Evolutionary conservation across 306 rosid genomes (phyloP).

Genomic region (Trifolium dubium): DNA sequence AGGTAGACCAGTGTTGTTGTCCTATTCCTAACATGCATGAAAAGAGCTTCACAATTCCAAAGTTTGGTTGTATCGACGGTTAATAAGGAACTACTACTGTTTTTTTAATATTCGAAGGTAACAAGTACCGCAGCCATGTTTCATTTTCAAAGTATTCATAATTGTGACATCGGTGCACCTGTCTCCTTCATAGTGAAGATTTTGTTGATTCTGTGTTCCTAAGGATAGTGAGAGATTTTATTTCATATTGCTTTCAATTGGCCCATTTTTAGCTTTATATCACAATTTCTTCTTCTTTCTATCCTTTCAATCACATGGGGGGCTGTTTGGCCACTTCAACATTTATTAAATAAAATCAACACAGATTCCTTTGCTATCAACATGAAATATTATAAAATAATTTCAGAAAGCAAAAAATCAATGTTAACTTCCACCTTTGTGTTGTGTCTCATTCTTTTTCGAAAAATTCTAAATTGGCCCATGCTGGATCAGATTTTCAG

Average conservation of each 20-base stretch:
- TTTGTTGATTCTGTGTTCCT: conserved; percentile 69
- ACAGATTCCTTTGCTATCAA: conserved; percentile 34
- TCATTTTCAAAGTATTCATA: conserved; percentile 48
- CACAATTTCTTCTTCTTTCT: conserved; percentile 29
- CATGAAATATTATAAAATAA: neutral
- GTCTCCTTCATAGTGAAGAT: conserved; percentile 59
- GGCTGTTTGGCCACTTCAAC: conserved; percentile 21
- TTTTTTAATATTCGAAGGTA: conserved; percentile 38
- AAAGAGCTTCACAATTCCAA: conserved; percentile 29
- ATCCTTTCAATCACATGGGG: conserved; percentile 51
- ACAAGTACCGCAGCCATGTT: conserved; percentile 35
- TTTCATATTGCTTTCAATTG: conserved; percentile 59
- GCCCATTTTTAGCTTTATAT: conserved; percentile 47
- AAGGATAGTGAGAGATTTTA: conserved; percentile 55
- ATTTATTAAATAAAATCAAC: conserved; percentile 20
- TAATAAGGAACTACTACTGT: conserved; percentile 34
- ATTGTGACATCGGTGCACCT: conserved; percentile 52
- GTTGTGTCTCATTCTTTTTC: conserved; percentile 30
- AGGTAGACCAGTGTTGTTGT: conserved; percentile 5
- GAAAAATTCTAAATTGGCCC: conserved; percentile 13
- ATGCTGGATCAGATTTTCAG: conserved; percentile 4
- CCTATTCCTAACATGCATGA: conserved; percentile 45
- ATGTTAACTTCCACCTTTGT: conserved; percentile 34
- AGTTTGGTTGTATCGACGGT: conserved; percentile 31
- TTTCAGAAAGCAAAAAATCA: conserved; percentile 21